Evolutionary conservation across 192 early-diverging fungal genomes (phyloP), one percentile per base, ranked within the genome.

Genomic region (Jimgerdemannia flammicorona): DNA sequence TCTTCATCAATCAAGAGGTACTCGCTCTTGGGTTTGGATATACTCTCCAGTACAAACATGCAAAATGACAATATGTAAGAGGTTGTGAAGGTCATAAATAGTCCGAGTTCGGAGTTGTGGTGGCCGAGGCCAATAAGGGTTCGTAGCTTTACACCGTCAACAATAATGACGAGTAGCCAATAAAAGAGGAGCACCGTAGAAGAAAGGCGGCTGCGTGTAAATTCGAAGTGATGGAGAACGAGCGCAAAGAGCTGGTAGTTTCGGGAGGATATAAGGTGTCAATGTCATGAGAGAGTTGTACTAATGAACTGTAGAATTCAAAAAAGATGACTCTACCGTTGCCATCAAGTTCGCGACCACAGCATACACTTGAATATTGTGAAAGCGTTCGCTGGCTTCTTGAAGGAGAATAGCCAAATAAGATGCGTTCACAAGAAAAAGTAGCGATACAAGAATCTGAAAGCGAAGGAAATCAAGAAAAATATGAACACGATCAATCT

Each of bases 141-240:
- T 7, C 89, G 76, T 10, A 90, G 64, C 40, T 81, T 86, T 41
- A 89, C 76, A 6, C 64, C 40, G 63, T 80, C 69, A 9, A 71
- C 67, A 3, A 86, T 66, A 9, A 84, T 18, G 41, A 67, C 73
- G 10, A 85, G 79, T 44, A 92, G 72, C 90, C 90, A 91, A 70
- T 85, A 91, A 40, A 93, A 83, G 3, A 90, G 76, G 20, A 93
- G 78, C 3, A 86, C 74, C 9, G 84, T 79, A 7, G 90, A 91
- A 8, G 88, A 70, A 10, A 84, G 74, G 42, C 81, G 70, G 66
- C 74, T 80, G 29, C 81, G 66, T 11, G 68, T 78, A 65, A 78
- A 82, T 6, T 83, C 77, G 41, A 74, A 65, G 9, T 83, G 74
- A 43, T 81, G 77, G 40, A 85, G 40, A 14, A 67, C 54, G 41